phyloP scores from a whole-genome alignment of 2,329 filamentous ascomycete genomes.

The Fusarium secorum region DNA sequence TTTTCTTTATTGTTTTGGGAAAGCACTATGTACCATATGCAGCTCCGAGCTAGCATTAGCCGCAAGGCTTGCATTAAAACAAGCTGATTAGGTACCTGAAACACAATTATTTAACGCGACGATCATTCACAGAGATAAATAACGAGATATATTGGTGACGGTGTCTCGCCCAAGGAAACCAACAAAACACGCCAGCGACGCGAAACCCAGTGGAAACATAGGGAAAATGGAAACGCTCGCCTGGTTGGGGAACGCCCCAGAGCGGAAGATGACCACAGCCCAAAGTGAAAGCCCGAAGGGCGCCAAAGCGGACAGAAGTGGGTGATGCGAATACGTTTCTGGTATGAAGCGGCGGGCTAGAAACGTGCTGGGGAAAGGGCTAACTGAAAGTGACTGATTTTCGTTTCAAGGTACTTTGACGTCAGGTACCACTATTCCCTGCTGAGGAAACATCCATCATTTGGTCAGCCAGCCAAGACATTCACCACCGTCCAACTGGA shows the following conservation, averaged over 20 bases:
- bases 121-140: background rate
- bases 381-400: slow-evolving; percentile 32
- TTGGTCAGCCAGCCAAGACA: slow-evolving; percentile 20
- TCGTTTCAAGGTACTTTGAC: slow-evolving; percentile 34
- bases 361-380: slow-evolving; percentile 35
- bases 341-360: slow-evolving; percentile 36
- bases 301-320: slow-evolving; percentile 40
- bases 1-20: background rate
- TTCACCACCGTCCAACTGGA: slow-evolving; percentile 1
- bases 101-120: background rate
- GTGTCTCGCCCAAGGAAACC: background rate
- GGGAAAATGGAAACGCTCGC: slow-evolving; percentile 32
- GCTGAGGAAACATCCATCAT: slow-evolving; percentile 20
- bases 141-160: slow-evolving; percentile 6
- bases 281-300: slow-evolving; percentile 36
- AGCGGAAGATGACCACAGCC: slow-evolving; percentile 20
- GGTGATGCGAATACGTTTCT: slow-evolving; percentile 40
- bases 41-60: background rate
- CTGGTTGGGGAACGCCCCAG: slow-evolving; percentile 29
- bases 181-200: slow-evolving; percentile 16
- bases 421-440: slow-evolving; percentile 21
- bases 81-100: background rate
- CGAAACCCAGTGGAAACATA: slow-evolving; percentile 16
- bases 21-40: background rate
- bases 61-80: background rate